Base-by-base conservation (phyloP, 2,329 filamentous ascomycete species). In the Fusarium sp. region DNA sequence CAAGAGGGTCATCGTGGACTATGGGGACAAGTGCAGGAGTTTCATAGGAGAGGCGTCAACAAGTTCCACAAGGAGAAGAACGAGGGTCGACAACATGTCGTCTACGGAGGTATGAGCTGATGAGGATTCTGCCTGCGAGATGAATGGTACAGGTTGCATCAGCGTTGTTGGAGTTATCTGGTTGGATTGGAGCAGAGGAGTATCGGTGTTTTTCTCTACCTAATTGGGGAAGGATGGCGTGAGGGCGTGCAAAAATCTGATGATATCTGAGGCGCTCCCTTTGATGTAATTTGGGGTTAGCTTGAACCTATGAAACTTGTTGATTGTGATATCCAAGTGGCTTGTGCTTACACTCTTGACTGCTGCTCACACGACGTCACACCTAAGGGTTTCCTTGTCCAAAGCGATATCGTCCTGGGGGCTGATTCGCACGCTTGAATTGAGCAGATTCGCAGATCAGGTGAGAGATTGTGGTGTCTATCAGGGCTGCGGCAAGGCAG, bases 11-110 rank as follows among this genome's bases (percentile, higher is more conserved):
- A 81, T 57, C 66, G 73, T 9, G 80, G 80, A 1, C 62, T 80
- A 4, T 77, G 80, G 51, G 80, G 80, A 0, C 66, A 79, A 31
- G 80, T 81, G 10, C 77, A 79, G 62, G 78, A 81, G 60, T 65
- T 64, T 12, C 74, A 79, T 33, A 75, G 80, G 51, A 75, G 67
- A 49, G 71, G 77, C 70, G 66, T 71, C 46, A 77, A 70, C 9
- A 64, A 56, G 7, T 79, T 75, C 44, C 70, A 79, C 49, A 64
- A 66, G 42, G 63, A 68, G 36, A 69, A 75, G 38, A 72, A 71
- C 17, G 76, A 72, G 42, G 67, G 65, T 0, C 76, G 73, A 22
- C 59, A 75, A 3, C 75, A 78, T n/a, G 74, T 78, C 36, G 74
- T 75, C 4, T 66, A 73, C 20, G 72, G 72, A 3, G 62, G 75